Base-by-base conservation (phyloP, 2,329 filamentous ascomycete genomes). In the Epichloe aotearoae region DNA sequence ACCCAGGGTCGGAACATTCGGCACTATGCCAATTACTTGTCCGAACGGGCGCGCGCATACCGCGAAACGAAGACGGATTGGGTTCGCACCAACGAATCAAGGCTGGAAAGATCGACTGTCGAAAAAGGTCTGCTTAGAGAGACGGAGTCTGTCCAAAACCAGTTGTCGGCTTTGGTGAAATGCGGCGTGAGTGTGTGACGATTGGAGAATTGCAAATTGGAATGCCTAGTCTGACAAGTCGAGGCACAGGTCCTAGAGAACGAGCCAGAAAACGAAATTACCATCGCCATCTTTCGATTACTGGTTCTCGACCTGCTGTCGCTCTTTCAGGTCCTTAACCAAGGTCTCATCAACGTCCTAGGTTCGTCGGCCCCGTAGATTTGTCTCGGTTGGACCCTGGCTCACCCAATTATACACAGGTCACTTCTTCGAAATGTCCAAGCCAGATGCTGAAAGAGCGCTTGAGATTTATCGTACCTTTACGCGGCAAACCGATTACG, bases 371-470 rank as follows among this genome's bases (percentile, higher is more conserved):
- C 12, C 40, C 11, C 4, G 19, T n/a, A 11, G 17, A 5, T 6
- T 41, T 52, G 54, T 54, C 53, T 54, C 51, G 51, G 38, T 36
- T 40, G 26, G 43, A 42, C 37, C 20, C 19, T 17, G 46, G 51
- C 30, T 56, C 53, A 53, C 50, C 37, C 47, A 51, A 54, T 62
- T 50, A 49, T 52, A 61, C 64, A 23, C 34, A 94, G 89, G 93
- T 59, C 88, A 94, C 67, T 98, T 97, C 68, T 98, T 98, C 61
- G 93, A 98, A 70, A 91, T 98, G 85, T 96, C 93, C 47, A 88
- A 87, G 62, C 77, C 87, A 26, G 93, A 98, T 67, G 94, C 93
- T 53, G 88, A 96, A 66, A 80, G 90, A 55, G 89, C 93, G 52
- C 81, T 98, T 69, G 78, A 82, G 54, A 91, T 98, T 54, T 98